These are phyloP conservation scores for Triticum monococcum DNA, from an alignment of 176 grass and related monocot species.

Conservation along the genomic window DNA sequence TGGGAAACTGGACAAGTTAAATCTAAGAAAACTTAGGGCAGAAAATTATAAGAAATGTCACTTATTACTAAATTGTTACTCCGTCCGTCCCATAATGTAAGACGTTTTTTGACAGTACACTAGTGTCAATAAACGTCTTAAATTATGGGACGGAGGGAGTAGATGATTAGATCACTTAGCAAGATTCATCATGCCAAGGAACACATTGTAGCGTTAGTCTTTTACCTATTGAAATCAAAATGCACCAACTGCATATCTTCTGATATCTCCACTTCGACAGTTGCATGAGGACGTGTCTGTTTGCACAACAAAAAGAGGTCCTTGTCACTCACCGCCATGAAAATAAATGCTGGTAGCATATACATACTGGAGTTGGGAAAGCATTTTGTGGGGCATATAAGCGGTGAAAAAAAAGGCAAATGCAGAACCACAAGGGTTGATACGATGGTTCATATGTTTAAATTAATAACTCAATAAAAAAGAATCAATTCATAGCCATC, in stretches of 20 bases:
- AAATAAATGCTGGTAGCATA: neutral
- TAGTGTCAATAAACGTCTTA: too few relatives aligned
- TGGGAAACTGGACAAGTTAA: neutral
- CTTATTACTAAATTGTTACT: neutral
- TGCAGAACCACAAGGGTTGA: neutral
- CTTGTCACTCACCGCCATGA: neutral
- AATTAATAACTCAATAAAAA: slow-evolving; percentile 23
- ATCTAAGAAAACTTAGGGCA: neutral
- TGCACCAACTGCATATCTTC: slow-evolving; percentile 99
- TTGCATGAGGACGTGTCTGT: slow-evolving; percentile 97
- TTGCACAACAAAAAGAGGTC: slow-evolving; percentile 27
- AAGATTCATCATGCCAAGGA: neutral
- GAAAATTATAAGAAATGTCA: neutral
- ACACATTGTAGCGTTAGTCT: neutral
- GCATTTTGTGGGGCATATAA: neutral
- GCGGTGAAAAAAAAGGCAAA: neutral
- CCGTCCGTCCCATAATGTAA: too few relatives aligned
- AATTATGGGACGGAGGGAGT: too few relatives aligned
- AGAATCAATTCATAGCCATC: neutral
- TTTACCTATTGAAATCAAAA: slow-evolving; percentile 99
- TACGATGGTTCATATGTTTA: neutral
- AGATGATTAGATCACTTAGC: neutral
- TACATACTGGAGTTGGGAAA: slow-evolving; percentile 1
- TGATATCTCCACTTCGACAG: slow-evolving; percentile 99
- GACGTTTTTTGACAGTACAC: too few relatives aligned